A percentile compares a stretch with the other conserved stretches of the same genome.
Conservation (phyloP, 805 yeast genomes). For the Zygoascus ofunaensis region DNA sequence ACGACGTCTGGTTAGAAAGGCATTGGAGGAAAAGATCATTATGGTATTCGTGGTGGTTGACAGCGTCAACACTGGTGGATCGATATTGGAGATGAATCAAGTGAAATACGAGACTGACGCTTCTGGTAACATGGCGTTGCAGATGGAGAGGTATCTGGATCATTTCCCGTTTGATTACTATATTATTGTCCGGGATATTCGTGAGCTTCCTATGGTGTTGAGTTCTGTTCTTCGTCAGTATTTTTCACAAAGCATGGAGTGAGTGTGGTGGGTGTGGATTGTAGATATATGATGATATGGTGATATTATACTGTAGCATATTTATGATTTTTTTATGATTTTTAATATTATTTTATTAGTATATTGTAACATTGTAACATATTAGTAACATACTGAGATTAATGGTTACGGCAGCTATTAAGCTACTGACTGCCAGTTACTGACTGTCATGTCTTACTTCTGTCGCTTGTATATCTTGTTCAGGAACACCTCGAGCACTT, state of each 20-base stretch:
- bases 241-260: constrained; percentile 59
- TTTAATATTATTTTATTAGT: constrained; percentile 1
- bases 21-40: constrained; percentile 89
- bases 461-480: constrained; percentile 89
- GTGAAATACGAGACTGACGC: constrained; percentile 58
- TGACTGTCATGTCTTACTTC: constrained; percentile 59
- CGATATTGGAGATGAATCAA: constrained; percentile 91
- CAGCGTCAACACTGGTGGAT: constrained; percentile 69
- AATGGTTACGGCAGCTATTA: no score
- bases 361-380: no score
- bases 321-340: neutral
- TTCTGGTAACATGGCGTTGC: constrained; percentile 58
- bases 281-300: neutral
- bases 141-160: constrained; percentile 79
- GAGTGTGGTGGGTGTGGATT: neutral
- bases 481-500: constrained; percentile 77
- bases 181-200: constrained; percentile 82
- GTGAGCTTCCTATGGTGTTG: constrained; percentile 85
- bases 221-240: constrained; percentile 85
- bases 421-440: no score
- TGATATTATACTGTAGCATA: constrained; percentile 1
- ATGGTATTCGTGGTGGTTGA: constrained; percentile 90
- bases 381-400: no score
- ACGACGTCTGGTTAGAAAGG: constrained; percentile 76
- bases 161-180: constrained; percentile 95